Base-by-base conservation (phyloP, 2,329 filamentous ascomycete genomes). In the Septoria linicola region DNA sequence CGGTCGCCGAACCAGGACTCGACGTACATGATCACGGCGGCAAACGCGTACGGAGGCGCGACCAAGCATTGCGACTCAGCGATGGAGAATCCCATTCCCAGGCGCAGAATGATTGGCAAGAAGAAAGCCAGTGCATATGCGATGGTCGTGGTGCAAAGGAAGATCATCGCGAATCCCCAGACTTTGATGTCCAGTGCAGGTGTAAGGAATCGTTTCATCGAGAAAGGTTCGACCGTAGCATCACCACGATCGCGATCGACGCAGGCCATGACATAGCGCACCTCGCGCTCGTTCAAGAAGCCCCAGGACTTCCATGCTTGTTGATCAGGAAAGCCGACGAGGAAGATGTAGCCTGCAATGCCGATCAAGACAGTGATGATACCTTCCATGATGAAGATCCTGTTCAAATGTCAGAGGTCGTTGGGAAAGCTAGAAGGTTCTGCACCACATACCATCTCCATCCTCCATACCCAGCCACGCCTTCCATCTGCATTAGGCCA, bases 101-200 rank as follows among this genome's bases (percentile, higher is more conserved):
- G 58, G 3, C 63, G 62, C 8, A 95, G 80, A 60, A 93, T 87
- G 62, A 91, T 80, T 7, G 88, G 88, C 3, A 92, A 72, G 65
- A 91, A 91, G 68, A 87, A 92, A 2, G 86, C 85, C 6, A 92
- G 79, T 0, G 87, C 82, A 66, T 92, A 92, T 2, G 78, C 78
- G 43, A 87, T 80, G 13, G n/a, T 36, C 16, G n/a, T 8, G 2
- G 14, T 3, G 34, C 34, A 10, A 71, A 74, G 73, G 65, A 76
- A 79, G 41, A 79, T 74, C 63, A 77, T 51, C 1, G 73, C 77
- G 52, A 77, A 80, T 3, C 66, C 71, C 77, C 78, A 80, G 44
- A 80, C 70, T 55, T 80, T 80, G 46, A 71, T 58, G 54, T 80
- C 77, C 1, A n/a, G 19, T 67, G 49, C 3, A 65, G 73, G 64